These are phyloP conservation scores for Phaeotremella fagi DNA, from an alignment of 768 basidiomycete genomes.

Conservation along the genomic window DNA sequence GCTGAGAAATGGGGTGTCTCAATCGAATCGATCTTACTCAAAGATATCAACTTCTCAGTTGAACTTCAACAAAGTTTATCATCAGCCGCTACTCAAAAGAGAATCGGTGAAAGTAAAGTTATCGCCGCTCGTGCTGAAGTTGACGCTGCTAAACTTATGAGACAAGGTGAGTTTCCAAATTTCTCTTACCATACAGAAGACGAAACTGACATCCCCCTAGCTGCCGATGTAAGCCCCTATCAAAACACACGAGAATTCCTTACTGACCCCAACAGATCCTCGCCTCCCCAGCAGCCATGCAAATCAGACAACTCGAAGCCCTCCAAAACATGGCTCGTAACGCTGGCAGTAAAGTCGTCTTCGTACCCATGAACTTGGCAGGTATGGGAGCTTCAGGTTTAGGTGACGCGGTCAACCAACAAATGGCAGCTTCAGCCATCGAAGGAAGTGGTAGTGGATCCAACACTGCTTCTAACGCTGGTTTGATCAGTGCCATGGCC, in stretches of 20 bases:
- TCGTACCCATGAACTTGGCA: constrained; percentile 51
- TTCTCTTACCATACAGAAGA: not conserved
- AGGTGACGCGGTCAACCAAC: constrained; percentile 20
- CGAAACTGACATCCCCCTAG: constrained; percentile 40
- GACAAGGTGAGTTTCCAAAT: constrained; percentile 53
- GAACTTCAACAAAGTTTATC: constrained; percentile 88
- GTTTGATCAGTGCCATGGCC: constrained; percentile 40
- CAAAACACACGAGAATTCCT: not conserved
- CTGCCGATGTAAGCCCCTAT: constrained; percentile 69
- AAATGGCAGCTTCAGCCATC: constrained; percentile 28
- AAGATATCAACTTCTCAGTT: constrained; percentile 66
- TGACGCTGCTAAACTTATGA: constrained; percentile 89
- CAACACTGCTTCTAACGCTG: constrained; percentile 29
- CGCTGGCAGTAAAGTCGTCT: constrained; percentile 74
- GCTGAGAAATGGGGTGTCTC: constrained; percentile 84
- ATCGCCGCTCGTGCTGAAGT: constrained; percentile 70
- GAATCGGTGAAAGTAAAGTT: constrained; percentile 85
- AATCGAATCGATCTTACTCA: constrained; percentile 82
- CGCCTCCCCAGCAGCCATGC: constrained; percentile 93
- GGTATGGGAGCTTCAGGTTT: constrained; percentile 40
- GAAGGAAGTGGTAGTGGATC: constrained; percentile 7
- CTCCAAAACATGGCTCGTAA: constrained; percentile 91
- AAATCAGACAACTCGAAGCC: constrained; percentile 93
- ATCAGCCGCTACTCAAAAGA: constrained; percentile 93
- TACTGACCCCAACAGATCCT: too few species aligned